Evolutionary conservation across 257 asterid species (phyloP).

Genomic region (Craterostigma plantagineum): DNA sequence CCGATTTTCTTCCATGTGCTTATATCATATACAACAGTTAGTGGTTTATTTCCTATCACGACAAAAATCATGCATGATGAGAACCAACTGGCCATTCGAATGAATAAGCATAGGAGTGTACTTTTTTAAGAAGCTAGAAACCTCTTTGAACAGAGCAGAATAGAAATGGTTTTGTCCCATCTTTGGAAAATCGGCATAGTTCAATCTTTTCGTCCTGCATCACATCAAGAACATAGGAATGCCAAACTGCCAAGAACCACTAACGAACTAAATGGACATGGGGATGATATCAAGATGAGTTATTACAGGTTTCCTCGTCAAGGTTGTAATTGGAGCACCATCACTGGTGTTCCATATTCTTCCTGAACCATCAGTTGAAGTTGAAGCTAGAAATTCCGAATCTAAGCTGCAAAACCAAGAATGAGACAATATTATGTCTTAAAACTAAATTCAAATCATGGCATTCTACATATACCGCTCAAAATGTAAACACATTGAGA

Average conservation of each 20-base stretch:
- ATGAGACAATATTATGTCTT: slow-evolving; percentile 6
- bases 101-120: background rate
- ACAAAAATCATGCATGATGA: slow-evolving; percentile 11
- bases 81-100: slow-evolving; percentile 3
- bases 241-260: slow-evolving; percentile 9
- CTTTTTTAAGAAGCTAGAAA: slow-evolving; percentile 2
- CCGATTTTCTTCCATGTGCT: slow-evolving; percentile 83
- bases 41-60: slow-evolving; percentile 52
- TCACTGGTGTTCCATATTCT: slow-evolving; percentile 84
- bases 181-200: slow-evolving; percentile 85
- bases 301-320: slow-evolving; percentile 54
- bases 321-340: slow-evolving; percentile 64
- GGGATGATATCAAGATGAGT: slow-evolving; percentile 12
- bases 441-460: no score
- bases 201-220: slow-evolving; percentile 82
- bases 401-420: slow-evolving; percentile 50
- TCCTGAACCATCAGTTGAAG: slow-evolving; percentile 89
- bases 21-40: slow-evolving; percentile 81
- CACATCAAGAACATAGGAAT: slow-evolving; percentile 7
- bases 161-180: slow-evolving; percentile 90
- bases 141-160: slow-evolving; percentile 77
- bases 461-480: slow-evolving; percentile 3
- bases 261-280: slow-evolving; percentile 1
- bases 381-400: slow-evolving; percentile 83
- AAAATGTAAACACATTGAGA: background rate